Evolutionary conservation across 1,284 basidiomycete genomes (phyloP), one percentile per base, ranked within the genome.

Genomic region (Sanguinoderma infundibulare): DNA sequence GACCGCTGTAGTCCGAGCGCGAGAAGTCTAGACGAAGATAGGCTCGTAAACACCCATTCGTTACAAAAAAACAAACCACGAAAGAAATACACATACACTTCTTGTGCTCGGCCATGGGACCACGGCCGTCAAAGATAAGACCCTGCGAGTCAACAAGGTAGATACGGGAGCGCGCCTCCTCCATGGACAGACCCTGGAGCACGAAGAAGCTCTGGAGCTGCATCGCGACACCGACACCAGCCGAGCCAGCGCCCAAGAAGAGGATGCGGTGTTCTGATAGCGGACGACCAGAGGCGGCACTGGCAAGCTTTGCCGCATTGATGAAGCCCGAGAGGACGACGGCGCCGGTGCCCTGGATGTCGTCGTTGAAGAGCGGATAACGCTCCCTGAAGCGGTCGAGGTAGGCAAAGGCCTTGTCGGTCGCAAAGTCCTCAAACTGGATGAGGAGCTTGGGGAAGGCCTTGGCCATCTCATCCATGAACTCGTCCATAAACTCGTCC

Each of bases 341-440:
- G 36, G 92, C 92, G 28, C 94, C 95, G 1, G 95, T 96, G 46
- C 94, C 93, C 64, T 75, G 74, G 55, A 75, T 75, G 73, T 96
- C 94, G 70, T 97, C 95, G 75, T 98, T 98, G 82, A 96, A 96
- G 53, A 94, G 82, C 32, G 90, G 86, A 75, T 93, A 92, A 59
- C 86, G 81, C 64, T 87, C 74, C 60, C 91, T 85, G 79, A 91
- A 95, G 52, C 85, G 80, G 30, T 88, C 83, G 39, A 96, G 86
- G 76, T 94, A 95, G 59, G 83, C 78, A 79, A 96, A 96, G 0
- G 94, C 94, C 65, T 93, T 89, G 67, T 95, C 91, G 1, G 92
- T 94, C 47, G 92, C 89, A 77, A 95, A 95, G 78, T 95, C 93
- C 85, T 98, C 96, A 72, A 97, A 97, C 77, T 98, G 96, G 59